Conservation (phyloP, 2,329 filamentous ascomycete genomes). For the Colletotrichum tofieldiae region DNA sequence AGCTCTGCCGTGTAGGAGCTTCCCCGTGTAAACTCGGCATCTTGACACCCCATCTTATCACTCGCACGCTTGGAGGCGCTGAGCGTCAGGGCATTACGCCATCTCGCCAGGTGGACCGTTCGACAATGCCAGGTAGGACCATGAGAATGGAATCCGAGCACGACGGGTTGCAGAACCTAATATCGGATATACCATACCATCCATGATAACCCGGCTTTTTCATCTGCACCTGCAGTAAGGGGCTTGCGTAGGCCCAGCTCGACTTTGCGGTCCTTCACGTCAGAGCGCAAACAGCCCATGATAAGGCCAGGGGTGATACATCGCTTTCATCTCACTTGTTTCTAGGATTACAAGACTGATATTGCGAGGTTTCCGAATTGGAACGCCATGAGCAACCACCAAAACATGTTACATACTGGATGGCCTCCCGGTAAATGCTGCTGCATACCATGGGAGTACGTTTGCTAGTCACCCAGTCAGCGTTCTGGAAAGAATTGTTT, state of each 20-base stretch:
- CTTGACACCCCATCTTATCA: slow-evolving; percentile 8
- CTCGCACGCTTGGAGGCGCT: background rate
- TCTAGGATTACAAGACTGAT: background rate
- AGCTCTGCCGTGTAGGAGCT: slow-evolving; percentile 16
- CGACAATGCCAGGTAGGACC: background rate
- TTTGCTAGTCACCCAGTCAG: background rate
- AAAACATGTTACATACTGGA: background rate
- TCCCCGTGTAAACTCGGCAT: slow-evolving; percentile 12
- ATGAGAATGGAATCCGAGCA: slow-evolving; percentile 6
- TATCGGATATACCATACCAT: slow-evolving; percentile 22
- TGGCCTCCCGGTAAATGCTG: background rate
- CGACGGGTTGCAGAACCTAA: slow-evolving; percentile 5
- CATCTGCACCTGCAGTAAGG: slow-evolving; percentile 19
- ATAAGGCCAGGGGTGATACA: slow-evolving; percentile 22
- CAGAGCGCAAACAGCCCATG: slow-evolving; percentile 6
- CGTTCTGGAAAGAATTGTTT: background rate
- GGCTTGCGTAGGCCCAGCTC: slow-evolving; percentile 8
- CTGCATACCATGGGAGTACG: background rate
- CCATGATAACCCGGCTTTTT: slow-evolving; percentile 14
- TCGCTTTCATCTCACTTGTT: background rate
- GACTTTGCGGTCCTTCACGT: background rate
- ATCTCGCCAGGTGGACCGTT: background rate
- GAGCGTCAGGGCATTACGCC: slow-evolving; percentile 8
- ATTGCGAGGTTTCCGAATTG: slow-evolving; percentile 10
- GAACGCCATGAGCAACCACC: slow-evolving; percentile 2